Conservation (phyloP, 225 moss, liverwort and hornwort genomes). For the Rhytidiadelphus loreus region DNA sequence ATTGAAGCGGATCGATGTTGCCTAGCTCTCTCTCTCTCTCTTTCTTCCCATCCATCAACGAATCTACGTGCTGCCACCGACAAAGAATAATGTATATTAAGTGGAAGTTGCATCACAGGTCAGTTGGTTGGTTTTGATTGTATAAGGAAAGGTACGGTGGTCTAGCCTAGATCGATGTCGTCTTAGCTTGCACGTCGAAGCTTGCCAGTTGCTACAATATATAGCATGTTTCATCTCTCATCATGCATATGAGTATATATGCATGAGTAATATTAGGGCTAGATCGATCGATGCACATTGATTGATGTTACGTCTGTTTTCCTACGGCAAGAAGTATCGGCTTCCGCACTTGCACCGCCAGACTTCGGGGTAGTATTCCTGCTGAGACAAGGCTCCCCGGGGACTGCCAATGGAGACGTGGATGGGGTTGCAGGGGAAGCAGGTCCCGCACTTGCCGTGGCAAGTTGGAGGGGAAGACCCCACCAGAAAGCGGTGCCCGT, state of each 20-base stretch:
- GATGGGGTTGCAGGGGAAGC: constrained; percentile 41
- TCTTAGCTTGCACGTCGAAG: not conserved
- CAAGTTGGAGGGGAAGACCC: constrained; percentile 47
- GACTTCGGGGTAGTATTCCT: constrained; percentile 57
- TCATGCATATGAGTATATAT: not conserved
- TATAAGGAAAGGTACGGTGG: not conserved
- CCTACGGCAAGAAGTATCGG: constrained; percentile 42
- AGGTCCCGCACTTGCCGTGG: constrained; percentile 43
- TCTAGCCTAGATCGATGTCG: not conserved
- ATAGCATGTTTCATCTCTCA: not conserved
- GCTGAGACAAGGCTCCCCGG: constrained; percentile 27
- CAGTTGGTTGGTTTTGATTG: too few relatives aligned
- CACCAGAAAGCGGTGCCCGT: constrained; percentile 27
- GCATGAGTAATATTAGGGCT: too few relatives aligned
- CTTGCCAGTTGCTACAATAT: not conserved
- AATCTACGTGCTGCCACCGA: not conserved
- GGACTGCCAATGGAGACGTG: constrained; percentile 45
- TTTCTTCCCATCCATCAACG: not conserved
- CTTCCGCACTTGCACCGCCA: constrained; percentile 67
- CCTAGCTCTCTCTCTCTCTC: not conserved
- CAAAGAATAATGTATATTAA: not conserved
- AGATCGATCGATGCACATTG: not conserved
- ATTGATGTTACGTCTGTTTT: not conserved
- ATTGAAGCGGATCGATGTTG: not conserved
- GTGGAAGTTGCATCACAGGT: not conserved